phyloP scores from a whole-genome alignment of 306 rosid genomes.

The Pterocarpus macrocarpus region DNA sequence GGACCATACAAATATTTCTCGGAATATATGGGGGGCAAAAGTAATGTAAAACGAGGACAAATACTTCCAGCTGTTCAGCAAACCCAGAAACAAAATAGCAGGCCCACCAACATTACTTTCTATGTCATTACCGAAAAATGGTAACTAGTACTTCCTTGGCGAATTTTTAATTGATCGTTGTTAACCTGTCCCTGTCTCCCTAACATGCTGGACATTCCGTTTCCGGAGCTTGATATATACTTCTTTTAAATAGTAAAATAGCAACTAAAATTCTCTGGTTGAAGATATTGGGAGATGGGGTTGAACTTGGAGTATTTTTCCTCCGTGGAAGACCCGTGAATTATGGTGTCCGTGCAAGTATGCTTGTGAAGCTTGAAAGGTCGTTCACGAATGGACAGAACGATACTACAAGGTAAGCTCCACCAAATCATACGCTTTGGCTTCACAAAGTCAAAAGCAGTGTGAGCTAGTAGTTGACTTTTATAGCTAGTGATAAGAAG shows the following conservation, averaged over 20 bases:
- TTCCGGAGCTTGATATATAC: not conserved
- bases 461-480: no score
- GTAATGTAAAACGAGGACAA: not conserved
- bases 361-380: no score
- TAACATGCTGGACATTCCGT: conserved; percentile 1
- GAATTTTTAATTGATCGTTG: not conserved
- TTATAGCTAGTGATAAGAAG: no score
- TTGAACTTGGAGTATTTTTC: not conserved
- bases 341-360: not conserved
- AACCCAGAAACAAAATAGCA: not conserved
- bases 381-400: no score
- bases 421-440: no score
- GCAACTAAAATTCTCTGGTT: not conserved
- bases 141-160: not conserved
- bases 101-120: conserved; percentile 8
- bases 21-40: not conserved
- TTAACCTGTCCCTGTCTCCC: not conserved
- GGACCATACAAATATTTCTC: no score
- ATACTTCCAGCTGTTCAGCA: conserved; percentile 2
- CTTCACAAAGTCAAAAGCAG: no score
- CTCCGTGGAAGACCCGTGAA: not conserved
- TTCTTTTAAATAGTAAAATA: not conserved
- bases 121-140: not conserved
- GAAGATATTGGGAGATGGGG: not conserved
- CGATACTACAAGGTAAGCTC: no score